Conservation (phyloP, 352 stramenopile genomes). For the Phytophthora palmivora region DNA sequence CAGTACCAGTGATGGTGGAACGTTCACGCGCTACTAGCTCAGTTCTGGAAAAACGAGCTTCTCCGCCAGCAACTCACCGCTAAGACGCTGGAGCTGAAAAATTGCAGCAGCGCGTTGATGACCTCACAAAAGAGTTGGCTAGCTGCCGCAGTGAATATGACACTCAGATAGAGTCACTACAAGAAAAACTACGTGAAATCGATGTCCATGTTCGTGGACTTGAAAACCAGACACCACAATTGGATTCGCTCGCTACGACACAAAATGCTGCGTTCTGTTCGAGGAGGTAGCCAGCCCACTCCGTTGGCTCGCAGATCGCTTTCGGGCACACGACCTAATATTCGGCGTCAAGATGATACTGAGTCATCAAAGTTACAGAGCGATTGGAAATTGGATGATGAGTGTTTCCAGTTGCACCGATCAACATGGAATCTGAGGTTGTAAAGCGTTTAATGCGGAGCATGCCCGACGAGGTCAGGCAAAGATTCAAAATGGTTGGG, state of each 20-base stretch:
- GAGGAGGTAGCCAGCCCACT: slow-evolving; percentile 45
- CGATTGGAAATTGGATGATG: slow-evolving; percentile 67
- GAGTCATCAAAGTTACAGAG: slow-evolving; percentile 41
- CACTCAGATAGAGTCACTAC: slow-evolving; percentile 45
- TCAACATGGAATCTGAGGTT: slow-evolving; percentile 82
- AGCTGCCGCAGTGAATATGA: slow-evolving; percentile 69
- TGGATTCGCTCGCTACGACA: slow-evolving; percentile 60
- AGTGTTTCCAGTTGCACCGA: slow-evolving; percentile 72
- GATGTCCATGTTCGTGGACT: slow-evolving; percentile 53
- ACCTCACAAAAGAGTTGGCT: slow-evolving; percentile 54
- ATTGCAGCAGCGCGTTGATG: slow-evolving; percentile 51
- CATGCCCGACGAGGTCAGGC: slow-evolving; percentile 65
- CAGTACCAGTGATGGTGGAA: not conserved
- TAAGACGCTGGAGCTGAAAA: slow-evolving; percentile 54
- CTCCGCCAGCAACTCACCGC: slow-evolving; percentile 60
- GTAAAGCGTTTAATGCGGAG: slow-evolving; percentile 70
- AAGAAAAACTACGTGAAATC: slow-evolving; percentile 61
- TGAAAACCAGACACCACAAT: slow-evolving; percentile 49
- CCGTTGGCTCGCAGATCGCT: slow-evolving; percentile 1
- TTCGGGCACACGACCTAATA: slow-evolving; percentile 10
- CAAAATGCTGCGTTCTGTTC: slow-evolving; percentile 70
- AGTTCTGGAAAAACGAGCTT: slow-evolving; percentile 57
- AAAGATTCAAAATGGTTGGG: slow-evolving; percentile 80
- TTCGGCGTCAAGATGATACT: slow-evolving; percentile 26
- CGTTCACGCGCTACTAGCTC: slow-evolving; percentile 29